Evolutionary conservation across 2,329 filamentous ascomycete species (phyloP), one percentile per base, ranked within the genome.

Genomic region (Ophiocordyceps australis): DNA sequence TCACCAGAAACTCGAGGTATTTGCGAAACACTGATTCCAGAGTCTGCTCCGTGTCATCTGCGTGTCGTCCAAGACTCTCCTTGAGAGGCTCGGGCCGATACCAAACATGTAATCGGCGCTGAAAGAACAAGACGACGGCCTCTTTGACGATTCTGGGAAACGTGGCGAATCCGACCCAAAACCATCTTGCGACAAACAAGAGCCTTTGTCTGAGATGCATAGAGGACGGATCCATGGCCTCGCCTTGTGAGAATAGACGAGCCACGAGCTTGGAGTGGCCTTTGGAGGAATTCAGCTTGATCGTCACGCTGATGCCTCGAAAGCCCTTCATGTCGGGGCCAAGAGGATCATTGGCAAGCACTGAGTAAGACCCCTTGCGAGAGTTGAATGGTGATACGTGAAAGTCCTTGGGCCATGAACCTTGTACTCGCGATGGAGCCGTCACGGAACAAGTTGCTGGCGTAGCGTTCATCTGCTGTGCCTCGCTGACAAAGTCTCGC

Each of bases 371-470:
- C 3, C 65, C 65, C 27, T 62, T 60, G 17, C 62, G 55, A 5
- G 62, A 66, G 41, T 77, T 83, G 55, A 83, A 83, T 0, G 74
- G 73, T 2, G 74, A 82, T 12, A 81, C 73, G 39, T 81, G 76
- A 34, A 83, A 79, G 35, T 79, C 74, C 37, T 85, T 83, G 5
- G 52, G 45, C 66, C 70, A 78, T 0, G 50, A 49, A 13, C 61
- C 54, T 11, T 49, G 58, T 39, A 73, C 61, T 12, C 34, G 26
- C 14, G 26, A 17, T 12, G 24, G 24, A 9, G 32, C 19, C 29
- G 32, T 18, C 5, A 16, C 16, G 3, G 15, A 13, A n/a, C n/a
- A n/a, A 4, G 28, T 17, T 2, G 22, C 4, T 6, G 16, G 10
- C 12, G 17, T 10, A 4, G 30, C 20, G 7, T 23, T 24, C 9